Percentiles rank a stretch among this genome's conserved stretches.
phyloP scores from a whole-genome alignment of 2,329 filamentous ascomycete species.

The Emydomyces testavorans region DNA sequence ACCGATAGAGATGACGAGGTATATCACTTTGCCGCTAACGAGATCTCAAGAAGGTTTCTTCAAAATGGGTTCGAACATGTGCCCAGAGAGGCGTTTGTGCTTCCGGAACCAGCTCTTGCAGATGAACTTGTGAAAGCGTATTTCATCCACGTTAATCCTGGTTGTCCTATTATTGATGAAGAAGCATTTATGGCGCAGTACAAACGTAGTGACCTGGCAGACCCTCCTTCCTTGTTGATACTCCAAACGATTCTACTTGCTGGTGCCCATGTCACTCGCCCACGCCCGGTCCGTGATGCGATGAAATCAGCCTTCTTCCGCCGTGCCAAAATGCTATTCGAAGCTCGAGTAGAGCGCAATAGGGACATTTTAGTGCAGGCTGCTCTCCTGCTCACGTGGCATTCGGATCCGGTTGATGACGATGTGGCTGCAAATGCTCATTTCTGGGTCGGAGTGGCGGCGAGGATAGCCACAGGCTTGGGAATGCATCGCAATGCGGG shows the following conservation, averaged over 20 bases:
- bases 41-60: slow-evolving; percentile 34
- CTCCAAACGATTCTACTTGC: slow-evolving; percentile 43
- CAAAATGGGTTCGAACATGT: slow-evolving; percentile 37
- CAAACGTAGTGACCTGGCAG: slow-evolving; percentile 34
- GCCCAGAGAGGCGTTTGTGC: slow-evolving; percentile 39
- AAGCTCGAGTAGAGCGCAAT: slow-evolving; percentile 44
- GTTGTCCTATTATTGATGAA: slow-evolving; percentile 44
- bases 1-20: slow-evolving; percentile 32
- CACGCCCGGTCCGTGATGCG: slow-evolving; percentile 33
- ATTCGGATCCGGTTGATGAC: slow-evolving; percentile 43
- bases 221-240: slow-evolving; percentile 39
- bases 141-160: slow-evolving; percentile 41
- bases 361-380: slow-evolving; percentile 45
- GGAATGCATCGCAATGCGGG: slow-evolving; percentile 43
- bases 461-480: slow-evolving; percentile 42
- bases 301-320: slow-evolving; percentile 42
- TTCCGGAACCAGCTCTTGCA: slow-evolving; percentile 39
- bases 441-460: slow-evolving; percentile 44
- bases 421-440: slow-evolving; percentile 45
- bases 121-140: slow-evolving; percentile 43
- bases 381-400: slow-evolving; percentile 46
- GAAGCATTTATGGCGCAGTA: slow-evolving; percentile 43
- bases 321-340: slow-evolving; percentile 44
- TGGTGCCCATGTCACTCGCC: slow-evolving; percentile 40
- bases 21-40: slow-evolving; percentile 36